These are phyloP conservation scores for Taphrina pruni DNA, from an alignment of 1,139 yeast species.

Conservation along the genomic window DNA sequence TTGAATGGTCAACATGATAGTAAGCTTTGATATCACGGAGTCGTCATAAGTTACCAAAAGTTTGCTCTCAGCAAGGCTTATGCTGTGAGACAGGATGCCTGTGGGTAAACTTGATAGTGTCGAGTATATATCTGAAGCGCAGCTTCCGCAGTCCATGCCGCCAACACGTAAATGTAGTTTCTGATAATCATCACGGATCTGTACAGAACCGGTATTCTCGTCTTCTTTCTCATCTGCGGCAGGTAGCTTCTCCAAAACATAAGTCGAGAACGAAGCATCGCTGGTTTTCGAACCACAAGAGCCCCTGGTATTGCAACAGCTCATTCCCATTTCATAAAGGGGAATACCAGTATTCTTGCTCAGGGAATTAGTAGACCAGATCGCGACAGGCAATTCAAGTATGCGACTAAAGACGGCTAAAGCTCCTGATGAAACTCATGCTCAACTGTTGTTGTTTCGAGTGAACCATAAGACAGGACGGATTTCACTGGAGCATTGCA, in stretches of 20 bases:
- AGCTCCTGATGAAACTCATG: too few species aligned
- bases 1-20: neutral
- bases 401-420: too few species aligned
- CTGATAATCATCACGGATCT: neutral
- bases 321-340: too few species aligned
- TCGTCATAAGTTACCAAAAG: slow-evolving; percentile 1
- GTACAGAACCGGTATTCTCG: neutral
- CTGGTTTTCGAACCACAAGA: neutral
- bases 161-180: neutral
- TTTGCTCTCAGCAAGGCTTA: slow-evolving; percentile 9
- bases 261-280: neutral
- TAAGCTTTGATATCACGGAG: neutral
- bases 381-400: too few species aligned
- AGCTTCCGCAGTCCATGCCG: slow-evolving; percentile 38
- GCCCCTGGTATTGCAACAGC: neutral
- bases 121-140: slow-evolving; percentile 5
- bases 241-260: neutral
- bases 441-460: neutral
- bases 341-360: too few species aligned
- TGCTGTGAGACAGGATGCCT: slow-evolving; percentile 5
- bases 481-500: neutral
- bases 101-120: neutral
- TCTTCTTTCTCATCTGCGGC: neutral
- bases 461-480: neutral
- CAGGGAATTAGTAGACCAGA: too few species aligned